Evolutionary conservation across 768 basidiomycete species (phyloP).

Genomic region (Tubosaeta sp.): DNA sequence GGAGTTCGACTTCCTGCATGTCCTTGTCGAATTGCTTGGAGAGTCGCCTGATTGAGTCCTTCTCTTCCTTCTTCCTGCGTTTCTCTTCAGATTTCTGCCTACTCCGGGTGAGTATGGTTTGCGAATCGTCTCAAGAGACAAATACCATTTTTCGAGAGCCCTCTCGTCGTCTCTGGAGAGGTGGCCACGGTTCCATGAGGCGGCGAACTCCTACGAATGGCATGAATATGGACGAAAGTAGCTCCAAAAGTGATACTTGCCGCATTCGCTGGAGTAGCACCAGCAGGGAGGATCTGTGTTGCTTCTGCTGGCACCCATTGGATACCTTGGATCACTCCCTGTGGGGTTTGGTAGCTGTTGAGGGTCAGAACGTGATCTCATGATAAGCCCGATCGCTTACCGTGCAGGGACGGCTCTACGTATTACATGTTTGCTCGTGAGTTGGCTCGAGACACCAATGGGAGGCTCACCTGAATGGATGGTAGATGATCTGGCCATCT

Average conservation of each 20-base stretch:
- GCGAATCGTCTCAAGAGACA: background rate
- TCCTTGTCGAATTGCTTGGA: slow-evolving; percentile 38
- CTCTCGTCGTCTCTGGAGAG: slow-evolving; percentile 38
- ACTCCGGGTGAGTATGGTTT: slow-evolving; percentile 13
- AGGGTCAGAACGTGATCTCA: slow-evolving; percentile 7
- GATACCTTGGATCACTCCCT: slow-evolving; percentile 62
- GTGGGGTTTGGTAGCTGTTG: slow-evolving; percentile 65
- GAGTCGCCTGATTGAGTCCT: slow-evolving; percentile 36
- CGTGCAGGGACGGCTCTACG: slow-evolving; percentile 69
- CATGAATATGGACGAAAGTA: slow-evolving; percentile 2
- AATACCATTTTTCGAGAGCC: slow-evolving; percentile 45
- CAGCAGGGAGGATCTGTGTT: slow-evolving; percentile 54
- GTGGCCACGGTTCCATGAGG: slow-evolving; percentile 49
- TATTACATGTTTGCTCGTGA: slow-evolving; percentile 17
- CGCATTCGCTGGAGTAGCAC: slow-evolving; percentile 54
- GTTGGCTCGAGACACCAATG: slow-evolving; percentile 3
- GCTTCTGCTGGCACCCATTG: slow-evolving; percentile 68
- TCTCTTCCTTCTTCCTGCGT: slow-evolving; percentile 52
- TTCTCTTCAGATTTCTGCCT: slow-evolving; percentile 49
- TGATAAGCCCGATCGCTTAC: slow-evolving; percentile 35
- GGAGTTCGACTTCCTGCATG: slow-evolving; percentile 51
- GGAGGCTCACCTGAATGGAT: slow-evolving; percentile 64
- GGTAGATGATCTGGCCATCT: slow-evolving; percentile 63
- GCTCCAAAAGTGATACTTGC: slow-evolving; percentile 34
- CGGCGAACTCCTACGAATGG: slow-evolving; percentile 49